phyloP scores from a whole-genome alignment of 345 rosid species.

The Acer yangbiense region DNA sequence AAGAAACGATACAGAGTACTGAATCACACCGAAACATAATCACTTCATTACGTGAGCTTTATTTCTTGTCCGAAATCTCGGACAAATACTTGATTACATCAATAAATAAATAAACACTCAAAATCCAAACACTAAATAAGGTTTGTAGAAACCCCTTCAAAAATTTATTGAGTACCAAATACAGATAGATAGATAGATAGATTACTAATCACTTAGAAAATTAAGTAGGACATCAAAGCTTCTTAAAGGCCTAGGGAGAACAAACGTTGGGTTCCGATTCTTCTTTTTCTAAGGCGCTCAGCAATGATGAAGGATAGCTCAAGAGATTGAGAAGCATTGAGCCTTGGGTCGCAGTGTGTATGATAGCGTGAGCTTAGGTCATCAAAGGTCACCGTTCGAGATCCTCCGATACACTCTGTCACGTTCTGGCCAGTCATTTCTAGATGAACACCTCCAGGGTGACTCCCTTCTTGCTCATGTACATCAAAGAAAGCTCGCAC shows the following conservation, averaged over 20 bases:
- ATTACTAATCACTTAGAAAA: neutral
- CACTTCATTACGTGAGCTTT: no score
- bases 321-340: conserved; percentile 65
- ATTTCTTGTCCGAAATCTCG: conserved; percentile 6
- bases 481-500: conserved; percentile 62
- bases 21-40: neutral
- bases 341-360: conserved; percentile 70
- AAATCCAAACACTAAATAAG: neutral
- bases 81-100: conserved; percentile 2
- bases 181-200: neutral
- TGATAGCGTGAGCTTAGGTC: conserved; percentile 63
- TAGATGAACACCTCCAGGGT: conserved; percentile 62
- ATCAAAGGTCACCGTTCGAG: conserved; percentile 56
- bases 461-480: conserved; percentile 68
- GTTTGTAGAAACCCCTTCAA: neutral
- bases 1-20: no score
- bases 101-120: conserved; percentile 1
- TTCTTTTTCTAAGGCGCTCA: conserved; percentile 57
- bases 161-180: conserved; percentile 22
- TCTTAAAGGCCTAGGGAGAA: conserved; percentile 20
- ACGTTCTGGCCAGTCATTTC: conserved; percentile 74
- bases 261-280: conserved; percentile 38
- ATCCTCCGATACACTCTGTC: conserved; percentile 69
- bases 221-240: neutral
- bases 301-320: conserved; percentile 64